Evolutionary conservation across 306 rosid genomes (phyloP), one percentile per base, ranked within the genome.

Genomic region (Luffa aegyptiaca): DNA sequence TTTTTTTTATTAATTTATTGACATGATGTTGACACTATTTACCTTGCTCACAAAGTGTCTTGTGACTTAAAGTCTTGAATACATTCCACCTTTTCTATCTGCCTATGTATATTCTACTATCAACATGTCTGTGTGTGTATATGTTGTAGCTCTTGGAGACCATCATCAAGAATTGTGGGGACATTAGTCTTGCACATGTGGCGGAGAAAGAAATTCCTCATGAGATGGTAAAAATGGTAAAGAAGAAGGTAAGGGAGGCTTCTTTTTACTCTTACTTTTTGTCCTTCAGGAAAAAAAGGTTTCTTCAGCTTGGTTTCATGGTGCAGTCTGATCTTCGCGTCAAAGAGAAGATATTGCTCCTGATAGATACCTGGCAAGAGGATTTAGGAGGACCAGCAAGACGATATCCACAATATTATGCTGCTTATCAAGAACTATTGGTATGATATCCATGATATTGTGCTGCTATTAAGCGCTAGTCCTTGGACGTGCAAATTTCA

Each of bases 361-460:
- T 94, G 73, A 85, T 94, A 79, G 98, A 94, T 82, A 90, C 92
- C 66, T 94, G 98, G 98, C 97, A 92, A 92, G 98, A 94, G 83
- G 98, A 91, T 44, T 91, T 91, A 80, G 98, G 97, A 69, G 97
- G 98, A 68, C 89, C 94, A 18, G 91, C 95, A 73, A 92, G 92
- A 85, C 90, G 95, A 91, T 94, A 91, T 87, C 91, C 97, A 75
- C 98, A 91, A 81, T 94, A 90, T 62, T 92, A 86, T 88, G 95
- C 90, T 81, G 97, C 98, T 68, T 94, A 94, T 78, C 93, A 90
- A 88, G 98, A 94, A 76, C 83, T 94, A 77, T 79, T 94, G 98
- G 98, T 94, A 88, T 31, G 89, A 83, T 71, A 68, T 45, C 57
- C 26, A 45, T 26, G 55, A 80, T 80, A 53, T 48, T 64, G 26